Evolutionary conservation across 2,329 filamentous ascomycete species (phyloP), one percentile per base, ranked within the genome.

Genomic region (Aspergillus spinulosporus): DNA sequence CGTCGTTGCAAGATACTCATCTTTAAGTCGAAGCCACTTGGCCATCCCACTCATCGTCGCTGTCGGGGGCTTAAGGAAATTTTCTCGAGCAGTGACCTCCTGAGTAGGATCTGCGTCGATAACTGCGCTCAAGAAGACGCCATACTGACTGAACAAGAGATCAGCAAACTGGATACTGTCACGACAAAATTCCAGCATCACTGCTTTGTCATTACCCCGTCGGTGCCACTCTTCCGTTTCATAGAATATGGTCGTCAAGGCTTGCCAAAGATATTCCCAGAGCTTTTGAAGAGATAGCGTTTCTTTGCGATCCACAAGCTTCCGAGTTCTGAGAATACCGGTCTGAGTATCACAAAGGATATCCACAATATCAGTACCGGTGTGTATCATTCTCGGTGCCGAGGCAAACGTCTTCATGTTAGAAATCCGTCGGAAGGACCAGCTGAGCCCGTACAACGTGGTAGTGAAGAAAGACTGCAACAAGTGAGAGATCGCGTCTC

Each of bases 131-230:
- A 90, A 85, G 60, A 99, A 86, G 57, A 97, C 83, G 49, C 86
- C 87, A 70, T 95, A 94, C 64, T 96, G 87, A 40, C 90, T 87
- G 68, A 97, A 89, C 1, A 96, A 81, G 36, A 84, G 82, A 67
- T 96, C 90, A 0, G 93, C 92, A 68, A 96, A 89, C 66, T 97
- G 91, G 84, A 99, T 99, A 11, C 90, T 89, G 68, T 96, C 91
- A 62, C 94, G 87, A 69, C 92, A 97, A 67, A 97, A 97, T 56
- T 96, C 87, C 66, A 92, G 88, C 90, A 99, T 92, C 52, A 84
- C 80, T 15, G 80, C 75, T 69, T 91, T 94, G 49, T 93, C 87
- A 57, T 90, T 85, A 3, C 77, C 73, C 46, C 76, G 72, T 21
- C 84, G 78, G 61, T 90, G 91, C 94, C 94, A 99, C 8, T 78